Percentiles rank a stretch among this genome's conserved stretches.
Conservation (phyloP, 2,329 filamentous ascomycete genomes). For the Aspergillus arachidicola region DNA sequence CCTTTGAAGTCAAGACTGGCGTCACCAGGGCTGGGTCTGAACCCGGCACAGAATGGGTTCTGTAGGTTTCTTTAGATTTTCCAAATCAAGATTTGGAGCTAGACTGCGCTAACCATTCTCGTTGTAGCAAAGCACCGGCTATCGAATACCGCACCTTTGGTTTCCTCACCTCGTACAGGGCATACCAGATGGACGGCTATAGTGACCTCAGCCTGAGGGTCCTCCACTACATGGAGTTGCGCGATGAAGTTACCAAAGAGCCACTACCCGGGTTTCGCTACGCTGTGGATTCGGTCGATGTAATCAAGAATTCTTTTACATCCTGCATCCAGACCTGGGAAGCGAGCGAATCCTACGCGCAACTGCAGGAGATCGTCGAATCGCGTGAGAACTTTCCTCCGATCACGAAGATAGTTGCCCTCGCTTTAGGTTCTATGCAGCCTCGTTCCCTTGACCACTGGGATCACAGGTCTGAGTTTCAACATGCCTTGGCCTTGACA, state of each 20-base stretch:
- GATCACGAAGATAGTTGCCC: slow-evolving; percentile 3
- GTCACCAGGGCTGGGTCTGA: not conserved
- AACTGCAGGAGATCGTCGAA: not conserved
- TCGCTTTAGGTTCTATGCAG: slow-evolving; percentile 1
- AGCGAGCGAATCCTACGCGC: not conserved
- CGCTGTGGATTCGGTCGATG: not conserved
- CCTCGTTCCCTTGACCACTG: not conserved
- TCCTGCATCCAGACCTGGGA: not conserved
- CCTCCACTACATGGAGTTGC: not conserved
- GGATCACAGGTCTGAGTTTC: not conserved
- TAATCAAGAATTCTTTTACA: not conserved
- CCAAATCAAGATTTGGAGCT: not conserved
- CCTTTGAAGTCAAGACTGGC: no score
- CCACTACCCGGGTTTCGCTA: not conserved
- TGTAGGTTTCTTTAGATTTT: not conserved
- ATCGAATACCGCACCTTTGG: not conserved
- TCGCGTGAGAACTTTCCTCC: not conserved
- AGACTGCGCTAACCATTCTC: not conserved
- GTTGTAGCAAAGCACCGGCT: not conserved
- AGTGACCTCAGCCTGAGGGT: not conserved
- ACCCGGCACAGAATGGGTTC: not conserved
- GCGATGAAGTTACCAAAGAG: not conserved
- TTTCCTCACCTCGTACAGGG: not conserved
- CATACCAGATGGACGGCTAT: not conserved
- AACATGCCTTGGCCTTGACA: slow-evolving; percentile 9